Percentiles rank a stretch among this genome's conserved stretches.
Conservation (phyloP, 768 basidiomycete genomes). For the Russula virescens region DNA sequence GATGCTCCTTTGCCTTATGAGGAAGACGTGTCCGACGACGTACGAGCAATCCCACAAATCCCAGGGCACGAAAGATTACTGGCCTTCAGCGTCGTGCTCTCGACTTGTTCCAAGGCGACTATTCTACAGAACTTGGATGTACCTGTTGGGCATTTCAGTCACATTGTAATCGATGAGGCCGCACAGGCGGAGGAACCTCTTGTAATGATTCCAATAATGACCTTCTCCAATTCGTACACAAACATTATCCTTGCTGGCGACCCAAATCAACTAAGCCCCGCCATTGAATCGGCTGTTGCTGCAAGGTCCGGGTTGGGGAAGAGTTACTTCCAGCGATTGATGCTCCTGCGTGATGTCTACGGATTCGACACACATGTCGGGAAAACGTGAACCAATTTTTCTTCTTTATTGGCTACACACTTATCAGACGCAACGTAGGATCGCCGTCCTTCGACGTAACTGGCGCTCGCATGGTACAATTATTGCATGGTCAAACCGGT, state of each 20-base stretch:
- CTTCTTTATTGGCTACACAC: background rate
- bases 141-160: conserved; percentile 47
- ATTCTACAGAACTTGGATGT: conserved; percentile 45
- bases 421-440: conserved; percentile 19
- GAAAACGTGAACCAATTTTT: conserved; percentile 29
- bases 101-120: conserved; percentile 51
- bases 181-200: conserved; percentile 58
- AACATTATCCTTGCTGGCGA: conserved; percentile 38
- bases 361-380: conserved; percentile 26
- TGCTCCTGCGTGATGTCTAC: conserved; percentile 31
- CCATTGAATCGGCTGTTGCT: conserved; percentile 32
- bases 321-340: conserved; percentile 36
- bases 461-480: conserved; percentile 34
- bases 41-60: conserved; percentile 24
- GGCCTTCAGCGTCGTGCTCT: conserved; percentile 47
- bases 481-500: conserved; percentile 50
- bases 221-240: conserved; percentile 31
- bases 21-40: conserved; percentile 13
- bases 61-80: conserved; percentile 35
- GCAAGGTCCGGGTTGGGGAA: conserved; percentile 27
- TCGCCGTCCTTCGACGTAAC: conserved; percentile 20
- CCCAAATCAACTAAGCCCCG: conserved; percentile 35
- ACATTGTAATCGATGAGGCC: conserved; percentile 62
- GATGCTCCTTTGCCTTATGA: conserved; percentile 42
- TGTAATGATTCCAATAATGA: conserved; percentile 40